phyloP scores from a whole-genome alignment of 257 asterid species.

The Solanum pennellii region DNA sequence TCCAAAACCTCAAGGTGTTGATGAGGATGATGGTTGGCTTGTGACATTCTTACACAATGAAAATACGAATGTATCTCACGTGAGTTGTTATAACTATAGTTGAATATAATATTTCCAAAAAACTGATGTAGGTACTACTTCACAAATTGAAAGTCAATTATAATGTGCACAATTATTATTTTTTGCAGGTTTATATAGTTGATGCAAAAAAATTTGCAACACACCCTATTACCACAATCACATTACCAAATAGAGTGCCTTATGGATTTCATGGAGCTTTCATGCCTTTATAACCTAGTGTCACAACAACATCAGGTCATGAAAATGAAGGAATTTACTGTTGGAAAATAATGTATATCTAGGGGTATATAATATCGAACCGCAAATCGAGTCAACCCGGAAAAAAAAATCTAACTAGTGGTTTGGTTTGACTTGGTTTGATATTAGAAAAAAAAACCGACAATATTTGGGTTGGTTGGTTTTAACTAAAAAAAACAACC shows the following conservation, averaged over 20 bases:
- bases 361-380: too few relatives aligned
- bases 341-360: not conserved
- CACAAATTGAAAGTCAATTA: not conserved
- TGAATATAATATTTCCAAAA: not conserved
- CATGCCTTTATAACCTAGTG: not conserved
- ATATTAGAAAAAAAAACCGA: too few relatives aligned
- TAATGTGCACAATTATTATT: not conserved
- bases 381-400: too few relatives aligned
- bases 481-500: too few relatives aligned
- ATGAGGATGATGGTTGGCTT: slow-evolving; percentile 31
- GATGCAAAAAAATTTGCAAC: slow-evolving; percentile 19
- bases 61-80: slow-evolving; percentile 10
- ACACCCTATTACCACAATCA: slow-evolving; percentile 14
- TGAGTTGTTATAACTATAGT: not conserved
- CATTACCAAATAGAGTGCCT: slow-evolving; percentile 24
- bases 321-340: not conserved
- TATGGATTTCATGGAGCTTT: slow-evolving; percentile 32
- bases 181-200: slow-evolving; percentile 17
- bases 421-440: too few relatives aligned
- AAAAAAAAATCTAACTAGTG: too few relatives aligned
- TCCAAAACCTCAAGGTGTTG: not conserved
- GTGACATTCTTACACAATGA: slow-evolving; percentile 15
- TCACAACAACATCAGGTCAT: not conserved
- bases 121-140: not conserved
- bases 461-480: too few relatives aligned